Evolutionary conservation across 2,329 filamentous ascomycete species (phyloP).

Genomic region (Pseudocercospora macadamiae): DNA sequence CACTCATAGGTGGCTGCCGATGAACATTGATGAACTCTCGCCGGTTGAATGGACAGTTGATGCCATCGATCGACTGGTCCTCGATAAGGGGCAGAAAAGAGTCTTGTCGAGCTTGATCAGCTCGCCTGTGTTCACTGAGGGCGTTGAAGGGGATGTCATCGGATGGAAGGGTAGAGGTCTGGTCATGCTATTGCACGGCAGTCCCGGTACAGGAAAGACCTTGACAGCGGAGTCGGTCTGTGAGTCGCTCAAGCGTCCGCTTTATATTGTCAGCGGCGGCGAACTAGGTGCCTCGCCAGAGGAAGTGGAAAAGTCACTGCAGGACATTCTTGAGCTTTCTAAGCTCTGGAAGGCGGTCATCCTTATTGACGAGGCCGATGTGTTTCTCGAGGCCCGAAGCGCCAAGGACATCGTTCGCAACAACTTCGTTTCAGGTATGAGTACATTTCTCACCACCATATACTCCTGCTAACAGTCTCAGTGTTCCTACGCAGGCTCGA

Average conservation of each 20-base stretch:
- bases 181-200: slow-evolving; percentile 42
- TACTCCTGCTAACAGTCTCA: background rate
- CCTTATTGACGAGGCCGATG: slow-evolving; percentile 54
- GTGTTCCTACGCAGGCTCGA: slow-evolving; percentile 9
- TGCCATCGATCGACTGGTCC: slow-evolving; percentile 7
- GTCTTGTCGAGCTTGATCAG: slow-evolving; percentile 12
- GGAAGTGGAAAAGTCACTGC: slow-evolving; percentile 8
- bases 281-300: slow-evolving; percentile 13
- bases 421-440: slow-evolving; percentile 7
- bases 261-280: slow-evolving; percentile 39
- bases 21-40: slow-evolving; percentile 1
- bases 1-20: slow-evolving; percentile 5
- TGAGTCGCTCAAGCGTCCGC: slow-evolving; percentile 40
- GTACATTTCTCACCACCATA: background rate
- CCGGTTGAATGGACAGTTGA: background rate
- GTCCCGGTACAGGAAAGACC: slow-evolving; percentile 44
- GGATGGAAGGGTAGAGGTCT: slow-evolving; percentile 34
- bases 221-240: slow-evolving; percentile 42
- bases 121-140: slow-evolving; percentile 13
- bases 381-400: slow-evolving; percentile 73
- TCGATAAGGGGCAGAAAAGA: slow-evolving; percentile 1
- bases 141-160: slow-evolving; percentile 14
- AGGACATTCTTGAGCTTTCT: slow-evolving; percentile 8
- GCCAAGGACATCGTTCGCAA: slow-evolving; percentile 10
- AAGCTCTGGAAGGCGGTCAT: slow-evolving; percentile 20